Evolutionary conservation across 306 rosid genomes (phyloP), one percentile per base, ranked within the genome.

Genomic region (Pyrus pyrifolia): DNA sequence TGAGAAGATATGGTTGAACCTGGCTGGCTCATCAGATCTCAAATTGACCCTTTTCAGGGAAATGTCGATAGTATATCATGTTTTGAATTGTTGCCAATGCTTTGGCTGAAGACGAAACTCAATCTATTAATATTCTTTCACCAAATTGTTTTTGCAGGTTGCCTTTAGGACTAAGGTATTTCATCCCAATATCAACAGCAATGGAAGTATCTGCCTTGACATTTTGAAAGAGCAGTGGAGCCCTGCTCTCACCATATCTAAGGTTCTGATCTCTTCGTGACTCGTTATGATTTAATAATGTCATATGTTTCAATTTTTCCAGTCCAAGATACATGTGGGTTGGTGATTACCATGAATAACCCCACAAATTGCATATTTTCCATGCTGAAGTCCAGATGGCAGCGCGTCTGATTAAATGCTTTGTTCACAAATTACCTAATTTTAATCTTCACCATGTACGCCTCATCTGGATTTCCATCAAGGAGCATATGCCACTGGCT

Each of bases 151-250:
- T 46, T 70, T 74, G 40, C 85, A 92, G 97, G 96, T 92, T 66
- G 96, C 97, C 4, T 92, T 92, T 78, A 87, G 93, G 88, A 92
- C 97, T 18, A 92, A 88, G 79, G 93, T 90, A 78, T 90, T 92
- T 79, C 96, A 90, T 87, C 97, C 97, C 30, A 92, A 92, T 73
- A 92, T 90, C 86, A 92, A 92, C 85, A 92, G 96, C 95, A 92
- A 92, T 27, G 93, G 97, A 66, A 92, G 96, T 78, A 90, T 92
- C 64, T 92, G 97, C 82, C 93, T 92, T 35, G 97, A 90, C 78
- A 90, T 92, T 87, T 84, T 92, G 82, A 92, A 90, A 87, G 93
- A 88, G 81, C 91, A 92, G 61, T 88, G 96, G 97, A 88, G 97
- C 74, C 93, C 96, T 27, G 97, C 96, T 49, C 85, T 92, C 83